These are phyloP conservation scores for Gloeophyllum trabeum DNA, from an alignment of 768 basidiomycete genomes.

Conservation along the genomic window DNA sequence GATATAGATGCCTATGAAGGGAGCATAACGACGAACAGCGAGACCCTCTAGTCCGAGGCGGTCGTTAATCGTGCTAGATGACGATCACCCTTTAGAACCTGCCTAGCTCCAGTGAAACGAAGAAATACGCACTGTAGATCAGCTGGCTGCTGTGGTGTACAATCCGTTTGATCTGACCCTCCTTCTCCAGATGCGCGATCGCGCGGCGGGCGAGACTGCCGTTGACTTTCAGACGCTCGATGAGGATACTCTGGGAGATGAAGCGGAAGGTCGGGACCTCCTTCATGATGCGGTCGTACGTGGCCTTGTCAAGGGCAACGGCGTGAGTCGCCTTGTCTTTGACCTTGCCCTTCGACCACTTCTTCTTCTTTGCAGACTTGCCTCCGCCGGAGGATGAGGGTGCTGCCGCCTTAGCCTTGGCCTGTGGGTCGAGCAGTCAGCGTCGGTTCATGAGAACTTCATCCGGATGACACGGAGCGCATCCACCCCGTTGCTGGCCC, in stretches of 20 bases:
- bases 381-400: conserved; percentile 56
- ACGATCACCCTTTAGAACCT: neutral
- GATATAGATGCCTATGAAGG: neutral
- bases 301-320: conserved; percentile 88
- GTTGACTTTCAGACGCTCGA: conserved; percentile 96
- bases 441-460: conserved; percentile 4
- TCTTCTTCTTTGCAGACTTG: conserved; percentile 98
- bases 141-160: conserved; percentile 92
- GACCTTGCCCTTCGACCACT: conserved; percentile 99
- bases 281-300: conserved; percentile 91
- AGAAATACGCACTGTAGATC: conserved; percentile 76
- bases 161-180: conserved; percentile 89
- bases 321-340: conserved; percentile 99
- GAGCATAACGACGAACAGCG: neutral
- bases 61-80: neutral
- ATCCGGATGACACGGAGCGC: no score
- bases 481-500: no score
- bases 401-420: conserved; percentile 67
- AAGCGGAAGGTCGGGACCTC: conserved; percentile 99
- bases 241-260: conserved; percentile 96
- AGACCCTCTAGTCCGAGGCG: neutral
- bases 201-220: conserved; percentile 88
- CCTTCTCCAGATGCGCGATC: conserved; percentile 87
- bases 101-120: conserved; percentile 1
- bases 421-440: conserved; percentile 13